Evolutionary conservation across 2,329 filamentous ascomycete species (phyloP).

Genomic region (Dichotomopilus funicola): DNA sequence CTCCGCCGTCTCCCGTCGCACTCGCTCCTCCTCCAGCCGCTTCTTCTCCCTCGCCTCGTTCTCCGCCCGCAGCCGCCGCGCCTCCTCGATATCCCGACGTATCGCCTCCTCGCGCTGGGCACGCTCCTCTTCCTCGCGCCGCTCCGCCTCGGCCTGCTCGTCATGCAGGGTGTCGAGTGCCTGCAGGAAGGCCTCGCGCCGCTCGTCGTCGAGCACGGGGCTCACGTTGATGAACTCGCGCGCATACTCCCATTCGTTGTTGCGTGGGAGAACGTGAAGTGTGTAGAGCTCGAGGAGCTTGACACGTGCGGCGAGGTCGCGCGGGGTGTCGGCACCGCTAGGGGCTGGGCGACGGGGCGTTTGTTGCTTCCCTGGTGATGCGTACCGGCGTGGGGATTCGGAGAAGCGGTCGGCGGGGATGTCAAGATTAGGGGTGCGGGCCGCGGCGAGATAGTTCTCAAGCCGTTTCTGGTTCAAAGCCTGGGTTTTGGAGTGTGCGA

Average conservation of each 20-base stretch:
- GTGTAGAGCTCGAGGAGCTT: conserved; percentile 95
- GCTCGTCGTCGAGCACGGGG: conserved; percentile 85
- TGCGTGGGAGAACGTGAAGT: conserved; percentile 86
- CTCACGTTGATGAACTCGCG: conserved; percentile 82
- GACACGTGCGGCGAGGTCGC: conserved; percentile 75
- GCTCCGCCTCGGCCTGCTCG: conserved; percentile 68
- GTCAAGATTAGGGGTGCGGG: conserved; percentile 66
- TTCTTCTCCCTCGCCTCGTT: conserved; percentile 51
- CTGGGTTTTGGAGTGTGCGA: conserved; percentile 85
- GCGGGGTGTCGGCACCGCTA: conserved; percentile 70
- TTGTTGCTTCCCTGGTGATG: conserved; percentile 28
- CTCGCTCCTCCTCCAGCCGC: conserved; percentile 48
- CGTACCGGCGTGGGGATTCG: conserved; percentile 36
- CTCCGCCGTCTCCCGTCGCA: conserved; percentile 16
- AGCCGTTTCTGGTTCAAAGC: conserved; percentile 77
- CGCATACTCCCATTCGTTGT: conserved; percentile 94
- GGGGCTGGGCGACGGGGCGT: conserved; percentile 29
- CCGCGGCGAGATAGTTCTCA: conserved; percentile 80
- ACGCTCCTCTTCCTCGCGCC: conserved; percentile 54
- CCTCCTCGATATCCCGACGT: conserved; percentile 51
- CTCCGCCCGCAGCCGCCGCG: conserved; percentile 48
- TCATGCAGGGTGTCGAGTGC: conserved; percentile 79
- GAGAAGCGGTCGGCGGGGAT: conserved; percentile 58
- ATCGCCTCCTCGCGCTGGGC: conserved; percentile 51
- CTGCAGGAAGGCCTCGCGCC: conserved; percentile 79